A percentile compares a stretch with the other conserved stretches of the same genome.
These are phyloP conservation scores for Leersia perrieri DNA, from an alignment of 176 grass and related monocot genomes.

Conservation along the genomic window DNA sequence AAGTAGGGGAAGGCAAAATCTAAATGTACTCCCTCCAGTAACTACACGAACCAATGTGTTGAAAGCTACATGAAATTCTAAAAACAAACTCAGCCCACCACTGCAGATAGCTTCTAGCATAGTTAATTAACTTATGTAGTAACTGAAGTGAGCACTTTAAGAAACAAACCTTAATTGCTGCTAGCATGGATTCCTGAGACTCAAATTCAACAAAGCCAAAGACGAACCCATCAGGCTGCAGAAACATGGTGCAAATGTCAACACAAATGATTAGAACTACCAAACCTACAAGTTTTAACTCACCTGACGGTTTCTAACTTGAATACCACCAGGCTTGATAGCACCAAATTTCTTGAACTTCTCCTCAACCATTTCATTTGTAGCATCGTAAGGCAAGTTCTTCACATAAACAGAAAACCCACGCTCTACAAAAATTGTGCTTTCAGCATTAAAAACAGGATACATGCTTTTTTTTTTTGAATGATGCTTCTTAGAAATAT, in stretches of 20 bases:
- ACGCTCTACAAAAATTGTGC: conserved; percentile 40
- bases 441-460: conserved; percentile 4
- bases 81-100: not conserved
- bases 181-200: conserved; percentile 58
- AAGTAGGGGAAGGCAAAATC: not conserved
- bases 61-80: not conserved
- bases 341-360: conserved; percentile 76
- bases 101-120: not conserved
- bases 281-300: conserved; percentile 16
- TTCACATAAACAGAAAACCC: conserved; percentile 77
- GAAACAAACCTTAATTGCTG: conserved; percentile 67
- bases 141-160: not conserved
- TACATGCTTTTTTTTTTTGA: not conserved
- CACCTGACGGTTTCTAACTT: conserved; percentile 83
- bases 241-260: conserved; percentile 27
- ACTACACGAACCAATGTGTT: not conserved
- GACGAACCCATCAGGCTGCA: conserved; percentile 59
- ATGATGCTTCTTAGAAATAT: not conserved
- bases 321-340: conserved; percentile 74
- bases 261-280: not conserved
- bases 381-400: conserved; percentile 67
- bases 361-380: conserved; percentile 53
- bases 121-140: conserved; percentile 2
- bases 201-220: conserved; percentile 91
- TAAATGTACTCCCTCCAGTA: not conserved